A percentile compares a stretch with the other conserved stretches of the same genome.
Evolutionary conservation across 192 early-diverging fungal genomes (phyloP).

Genomic region (Coemansia sp.): DNA sequence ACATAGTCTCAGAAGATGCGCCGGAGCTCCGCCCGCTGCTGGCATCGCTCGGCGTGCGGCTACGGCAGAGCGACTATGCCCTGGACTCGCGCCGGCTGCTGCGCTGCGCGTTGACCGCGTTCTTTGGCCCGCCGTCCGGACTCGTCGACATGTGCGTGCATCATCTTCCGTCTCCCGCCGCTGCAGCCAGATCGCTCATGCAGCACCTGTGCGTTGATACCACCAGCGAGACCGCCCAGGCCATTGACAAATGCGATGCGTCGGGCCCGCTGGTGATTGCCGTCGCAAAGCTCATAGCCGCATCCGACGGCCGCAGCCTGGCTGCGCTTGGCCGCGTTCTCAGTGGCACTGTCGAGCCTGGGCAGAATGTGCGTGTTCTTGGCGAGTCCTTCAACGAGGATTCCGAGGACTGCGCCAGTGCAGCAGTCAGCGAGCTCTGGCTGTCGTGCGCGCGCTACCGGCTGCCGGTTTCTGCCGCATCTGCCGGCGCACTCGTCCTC

Average conservation of each 20-base stretch:
- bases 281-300: constrained; percentile 88
- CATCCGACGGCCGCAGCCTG: constrained; percentile 79
- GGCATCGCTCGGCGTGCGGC: constrained; percentile 71
- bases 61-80: constrained; percentile 71
- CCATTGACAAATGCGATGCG: constrained; percentile 78
- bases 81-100: constrained; percentile 87
- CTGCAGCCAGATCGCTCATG: constrained; percentile 62
- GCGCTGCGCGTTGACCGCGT: constrained; percentile 74
- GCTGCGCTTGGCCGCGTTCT: constrained; percentile 93
- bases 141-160: constrained; percentile 87
- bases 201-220: constrained; percentile 62
- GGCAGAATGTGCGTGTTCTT: constrained; percentile 81
- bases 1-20: constrained; percentile 53
- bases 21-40: constrained; percentile 68
- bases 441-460: constrained; percentile 77
- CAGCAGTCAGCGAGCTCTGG: constrained; percentile 69
- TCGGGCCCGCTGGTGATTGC: constrained; percentile 92
- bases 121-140: constrained; percentile 85
- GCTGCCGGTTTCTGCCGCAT: constrained; percentile 71
- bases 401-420: constrained; percentile 86
- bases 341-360: constrained; percentile 76
- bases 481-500: constrained; percentile 89
- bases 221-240: constrained; percentile 54
- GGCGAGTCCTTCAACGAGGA: constrained; percentile 91
- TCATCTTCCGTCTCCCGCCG: constrained; percentile 77